Base-by-base conservation (phyloP, 495 filamentous ascomycete species). In the Penicillium odoratum region DNA sequence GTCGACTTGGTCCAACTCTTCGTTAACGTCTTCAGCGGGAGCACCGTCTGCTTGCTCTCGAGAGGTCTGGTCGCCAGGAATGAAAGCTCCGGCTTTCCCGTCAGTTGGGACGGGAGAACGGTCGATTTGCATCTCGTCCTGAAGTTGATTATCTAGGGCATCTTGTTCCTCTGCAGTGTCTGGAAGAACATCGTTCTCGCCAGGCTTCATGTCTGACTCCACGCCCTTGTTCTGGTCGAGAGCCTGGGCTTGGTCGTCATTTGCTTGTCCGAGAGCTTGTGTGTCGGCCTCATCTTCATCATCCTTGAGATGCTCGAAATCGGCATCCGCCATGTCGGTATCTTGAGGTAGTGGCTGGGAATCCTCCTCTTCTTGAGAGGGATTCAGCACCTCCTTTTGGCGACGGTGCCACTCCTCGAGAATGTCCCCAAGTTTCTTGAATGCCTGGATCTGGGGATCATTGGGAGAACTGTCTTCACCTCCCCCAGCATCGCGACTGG, bases 391-490 rank as follows among this genome's bases (percentile, higher is more conserved):
- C 55, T 95, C 84, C 29, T 82, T 80, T 61, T 93, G 89, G 60
- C 86, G 86, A 42, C 88, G 84, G 70, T 97, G 91, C 92, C 93
- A 99, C 60, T 86, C 79, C 63, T 97, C 93, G n/a, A 99, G 79
- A 21, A 88, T 86, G 75, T 97, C 91, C 2, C 95, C 95, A 54
- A 99, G 81, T 58, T 94, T 93, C 75, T 93, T 91, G 78, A 96
- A 96, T 3, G 91, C 86, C 53, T 78, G 74, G 31, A 75, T 64
- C 44, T 80, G 74, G 60, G 74, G 75, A 51, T 88, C 81, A 44
- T 85, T 80, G 45, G 84, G 82, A 21, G 64, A 60, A 7, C 59
- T 54, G 46, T 78, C 76, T 36, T 78, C 70, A 9, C 67, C 74
- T 47, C 73, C 73, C 53, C 73, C 77, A 21, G 70, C 69, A 48